phyloP scores from a whole-genome alignment of 306 rosid genomes.

The Inga leiocalycina region DNA sequence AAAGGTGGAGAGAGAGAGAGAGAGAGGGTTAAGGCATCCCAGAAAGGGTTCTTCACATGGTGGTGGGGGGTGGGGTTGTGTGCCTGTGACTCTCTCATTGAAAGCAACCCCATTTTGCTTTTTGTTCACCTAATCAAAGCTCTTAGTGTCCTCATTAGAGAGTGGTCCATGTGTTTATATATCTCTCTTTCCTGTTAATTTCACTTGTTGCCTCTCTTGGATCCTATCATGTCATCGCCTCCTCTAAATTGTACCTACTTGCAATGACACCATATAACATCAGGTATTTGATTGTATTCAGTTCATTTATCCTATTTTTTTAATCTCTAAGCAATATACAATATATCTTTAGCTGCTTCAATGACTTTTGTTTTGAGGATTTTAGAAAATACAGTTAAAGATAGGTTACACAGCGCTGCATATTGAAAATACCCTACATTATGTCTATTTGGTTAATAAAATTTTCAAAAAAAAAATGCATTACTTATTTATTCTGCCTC shows the following conservation, averaged over 20 bases:
- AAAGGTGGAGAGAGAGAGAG: constrained; percentile 41
- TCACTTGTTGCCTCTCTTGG: constrained; percentile 26
- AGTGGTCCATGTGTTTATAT: constrained; percentile 23
- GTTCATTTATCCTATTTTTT: no score
- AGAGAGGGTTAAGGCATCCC: constrained; percentile 44
- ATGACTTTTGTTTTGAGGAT: no score
- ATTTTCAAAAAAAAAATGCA: neutral
- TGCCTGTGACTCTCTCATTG: constrained; percentile 36
- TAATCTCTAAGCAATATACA: no score
- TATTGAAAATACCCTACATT: no score
- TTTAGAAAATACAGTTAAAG: no score
- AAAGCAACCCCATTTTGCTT: constrained; percentile 44
- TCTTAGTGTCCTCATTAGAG: constrained; percentile 6
- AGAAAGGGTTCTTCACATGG: constrained; percentile 65
- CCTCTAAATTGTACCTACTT: neutral
- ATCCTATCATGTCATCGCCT: neutral
- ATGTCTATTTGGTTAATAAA: no score
- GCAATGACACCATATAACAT: neutral
- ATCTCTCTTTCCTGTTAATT: neutral
- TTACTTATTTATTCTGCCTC: neutral
- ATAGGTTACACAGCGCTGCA: no score
- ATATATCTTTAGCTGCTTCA: no score
- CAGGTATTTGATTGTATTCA: neutral
- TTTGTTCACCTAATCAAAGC: constrained; percentile 44
- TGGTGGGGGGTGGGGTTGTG: constrained; percentile 57